These are phyloP conservation scores for Solanum neorickii DNA, from an alignment of 257 asterid genomes.

Conservation along the genomic window DNA sequence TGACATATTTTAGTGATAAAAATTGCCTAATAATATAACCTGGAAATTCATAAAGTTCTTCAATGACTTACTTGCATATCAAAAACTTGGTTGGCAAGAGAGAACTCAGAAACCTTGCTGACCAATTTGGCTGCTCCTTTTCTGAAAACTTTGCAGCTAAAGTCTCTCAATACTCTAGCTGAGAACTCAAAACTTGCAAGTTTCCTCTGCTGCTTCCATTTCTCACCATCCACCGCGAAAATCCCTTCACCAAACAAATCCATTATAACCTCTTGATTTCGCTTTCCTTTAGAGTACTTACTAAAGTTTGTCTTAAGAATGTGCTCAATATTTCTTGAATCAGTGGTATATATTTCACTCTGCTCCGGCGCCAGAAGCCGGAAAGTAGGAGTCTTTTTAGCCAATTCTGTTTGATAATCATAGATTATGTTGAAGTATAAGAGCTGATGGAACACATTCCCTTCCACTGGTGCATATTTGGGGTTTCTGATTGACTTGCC, in stretches of 20 bases:
- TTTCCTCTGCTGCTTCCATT: slow-evolving; percentile 71
- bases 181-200: slow-evolving; percentile 69
- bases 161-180: slow-evolving; percentile 54
- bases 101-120: slow-evolving; percentile 9
- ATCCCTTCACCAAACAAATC: slow-evolving; percentile 67
- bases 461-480: slow-evolving; percentile 46
- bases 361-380: slow-evolving; percentile 40
- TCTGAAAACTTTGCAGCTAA: slow-evolving; percentile 54
- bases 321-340: slow-evolving; percentile 39
- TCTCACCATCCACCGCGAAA: slow-evolving; percentile 58
- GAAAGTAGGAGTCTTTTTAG: slow-evolving; percentile 22
- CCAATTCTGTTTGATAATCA: slow-evolving; percentile 34
- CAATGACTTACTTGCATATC: slow-evolving; percentile 45
- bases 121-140: slow-evolving; percentile 40
- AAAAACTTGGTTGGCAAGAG: slow-evolving; percentile 20
- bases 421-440: slow-evolving; percentile 41
- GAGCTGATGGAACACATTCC: slow-evolving; percentile 55
- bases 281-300: slow-evolving; percentile 36
- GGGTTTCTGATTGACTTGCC: slow-evolving; percentile 39
- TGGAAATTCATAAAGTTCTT: neutral
- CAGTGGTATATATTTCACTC: slow-evolving; percentile 53
- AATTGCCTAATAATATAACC: neutral
- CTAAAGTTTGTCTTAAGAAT: slow-evolving; percentile 46
- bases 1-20: neutral
- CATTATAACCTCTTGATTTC: slow-evolving; percentile 26